Evolutionary conservation across 2,329 filamentous ascomycete species (phyloP).

Genomic region (Nannizzia gypsea): DNA sequence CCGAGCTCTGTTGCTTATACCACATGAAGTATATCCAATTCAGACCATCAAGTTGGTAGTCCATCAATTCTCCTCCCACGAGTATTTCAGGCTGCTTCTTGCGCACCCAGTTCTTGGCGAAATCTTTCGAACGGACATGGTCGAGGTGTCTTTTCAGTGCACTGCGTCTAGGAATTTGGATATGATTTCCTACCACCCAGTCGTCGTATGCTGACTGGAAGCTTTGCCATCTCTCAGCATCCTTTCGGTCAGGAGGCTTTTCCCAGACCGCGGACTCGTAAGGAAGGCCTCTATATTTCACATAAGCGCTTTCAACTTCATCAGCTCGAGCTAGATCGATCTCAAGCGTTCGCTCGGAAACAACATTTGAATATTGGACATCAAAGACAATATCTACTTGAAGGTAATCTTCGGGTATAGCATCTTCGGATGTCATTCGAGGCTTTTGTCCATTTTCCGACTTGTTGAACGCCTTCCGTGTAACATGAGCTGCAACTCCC

Average conservation of each 20-base stretch:
- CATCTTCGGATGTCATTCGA: conserved; percentile 60
- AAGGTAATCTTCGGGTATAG: conserved; percentile 76
- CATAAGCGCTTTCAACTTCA: conserved; percentile 60
- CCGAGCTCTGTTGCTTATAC: conserved; percentile 68
- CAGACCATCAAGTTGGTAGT: conserved; percentile 81
- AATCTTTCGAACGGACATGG: conserved; percentile 53
- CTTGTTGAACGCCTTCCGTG: conserved; percentile 66
- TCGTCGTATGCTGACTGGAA: conserved; percentile 78
- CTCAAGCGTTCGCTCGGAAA: conserved; percentile 48
- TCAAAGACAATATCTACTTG: conserved; percentile 81
- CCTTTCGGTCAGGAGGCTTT: conserved; percentile 53
- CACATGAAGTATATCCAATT: conserved; percentile 95
- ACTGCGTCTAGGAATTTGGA: conserved; percentile 44
- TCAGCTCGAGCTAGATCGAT: conserved; percentile 60
- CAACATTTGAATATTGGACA: conserved; percentile 55
- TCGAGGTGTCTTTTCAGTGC: conserved; percentile 57
- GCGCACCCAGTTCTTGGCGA: conserved; percentile 54
- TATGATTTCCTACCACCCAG: conserved; percentile 67
- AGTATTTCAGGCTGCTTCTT: conserved; percentile 61
- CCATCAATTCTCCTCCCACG: conserved; percentile 72
- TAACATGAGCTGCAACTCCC: conserved; percentile 51
- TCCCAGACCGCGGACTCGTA: conserved; percentile 94
- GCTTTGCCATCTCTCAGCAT: conserved; percentile 58
- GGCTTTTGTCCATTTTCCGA: conserved; percentile 51
- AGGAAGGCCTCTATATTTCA: conserved; percentile 85